Evolutionary conservation across 495 filamentous ascomycete species (phyloP), one percentile per base, ranked within the genome.

Genomic region (Penicillium paradoxum): DNA sequence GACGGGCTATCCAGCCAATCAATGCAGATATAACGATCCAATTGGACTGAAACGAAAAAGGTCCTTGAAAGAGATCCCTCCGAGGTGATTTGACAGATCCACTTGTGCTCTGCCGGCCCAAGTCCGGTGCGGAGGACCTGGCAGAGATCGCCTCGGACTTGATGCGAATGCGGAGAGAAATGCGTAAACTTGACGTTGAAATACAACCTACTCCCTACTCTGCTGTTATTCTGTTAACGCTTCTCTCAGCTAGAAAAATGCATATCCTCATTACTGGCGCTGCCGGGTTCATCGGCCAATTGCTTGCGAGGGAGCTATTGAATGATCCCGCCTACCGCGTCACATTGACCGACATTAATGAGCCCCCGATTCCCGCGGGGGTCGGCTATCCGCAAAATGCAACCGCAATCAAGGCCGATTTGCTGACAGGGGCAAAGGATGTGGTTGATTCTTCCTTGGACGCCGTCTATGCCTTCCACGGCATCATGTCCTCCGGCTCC

Each of bases 391-490:
- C 83, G 4, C 57, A 81, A 29, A 78, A 83, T 63, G 79, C 78
- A 0, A 79, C 56, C 7, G 53, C 71, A 19, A 58, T 85, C 14
- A 73, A 75, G 10, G 79, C 80, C 3, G 84, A 89, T 65, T 77
- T 89, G 29, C 72, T 79, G 43, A 69, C 69, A 15, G 66, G 69
- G 0, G 64, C 73, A 4, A 80, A 78, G 53, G 63, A 79, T 6
- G 54, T 87, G 15, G 71, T 87, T 14, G 57, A 69, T 14, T 60
- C 65, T 10, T 78, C 74, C 10, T 70, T 88, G 0, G 74, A 81
- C 55, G 84, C 81, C 27, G 77, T 86, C 62, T 89, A 86, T 70
- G 71, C 87, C 59, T 84, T 91, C 73, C 87, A 91, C 73, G 87
- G 87, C 44, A 88, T 91, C 71, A 89, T 90, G 87, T 87, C 83